phyloP scores from a whole-genome alignment of 2,329 filamentous ascomycete genomes.

The Dothideomycetes sp. region DNA sequence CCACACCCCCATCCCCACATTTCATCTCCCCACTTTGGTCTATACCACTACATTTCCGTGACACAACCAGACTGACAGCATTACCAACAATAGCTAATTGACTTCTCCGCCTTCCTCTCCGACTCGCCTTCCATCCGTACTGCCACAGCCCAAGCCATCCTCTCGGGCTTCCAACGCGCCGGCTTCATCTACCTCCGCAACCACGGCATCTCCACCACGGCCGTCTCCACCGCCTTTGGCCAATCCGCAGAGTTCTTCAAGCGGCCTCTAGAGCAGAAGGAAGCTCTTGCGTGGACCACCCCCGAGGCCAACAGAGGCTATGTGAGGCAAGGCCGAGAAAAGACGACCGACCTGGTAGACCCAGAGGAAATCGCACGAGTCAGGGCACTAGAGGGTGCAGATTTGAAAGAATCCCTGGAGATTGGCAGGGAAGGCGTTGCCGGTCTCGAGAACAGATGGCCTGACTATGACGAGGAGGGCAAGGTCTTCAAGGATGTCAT shows the following conservation, averaged over 20 bases:
- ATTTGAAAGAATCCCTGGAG: slow-evolving; percentile 51
- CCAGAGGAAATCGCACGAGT: slow-evolving; percentile 46
- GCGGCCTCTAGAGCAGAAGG: slow-evolving; percentile 51
- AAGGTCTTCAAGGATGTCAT: slow-evolving; percentile 61
- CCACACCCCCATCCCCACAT: too few species aligned
- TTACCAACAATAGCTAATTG: slow-evolving; percentile 43
- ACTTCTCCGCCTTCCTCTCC: slow-evolving; percentile 60
- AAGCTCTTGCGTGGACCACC: slow-evolving; percentile 53
- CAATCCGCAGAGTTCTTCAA: slow-evolving; percentile 60
- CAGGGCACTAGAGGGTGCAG: slow-evolving; percentile 37
- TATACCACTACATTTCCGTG: too few species aligned
- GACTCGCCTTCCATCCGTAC: slow-evolving; percentile 52
- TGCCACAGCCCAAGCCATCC: slow-evolving; percentile 53
- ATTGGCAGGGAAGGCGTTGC: slow-evolving; percentile 50
- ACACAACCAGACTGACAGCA: not conserved
- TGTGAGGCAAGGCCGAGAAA: slow-evolving; percentile 49
- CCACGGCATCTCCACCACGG: slow-evolving; percentile 53
- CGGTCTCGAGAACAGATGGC: slow-evolving; percentile 69
- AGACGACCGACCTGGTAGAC: slow-evolving; percentile 50
- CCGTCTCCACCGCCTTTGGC: slow-evolving; percentile 15
- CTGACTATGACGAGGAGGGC: slow-evolving; percentile 39
- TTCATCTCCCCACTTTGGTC: too few species aligned
- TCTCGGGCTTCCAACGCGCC: slow-evolving; percentile 68
- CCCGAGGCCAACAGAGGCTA: slow-evolving; percentile 40
- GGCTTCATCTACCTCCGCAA: slow-evolving; percentile 86